A percentile compares a stretch with the other conserved stretches of the same genome.
Evolutionary conservation across 2,329 filamentous ascomycete genomes (phyloP).

Genomic region (Sporothrix brunneoviolacea): DNA sequence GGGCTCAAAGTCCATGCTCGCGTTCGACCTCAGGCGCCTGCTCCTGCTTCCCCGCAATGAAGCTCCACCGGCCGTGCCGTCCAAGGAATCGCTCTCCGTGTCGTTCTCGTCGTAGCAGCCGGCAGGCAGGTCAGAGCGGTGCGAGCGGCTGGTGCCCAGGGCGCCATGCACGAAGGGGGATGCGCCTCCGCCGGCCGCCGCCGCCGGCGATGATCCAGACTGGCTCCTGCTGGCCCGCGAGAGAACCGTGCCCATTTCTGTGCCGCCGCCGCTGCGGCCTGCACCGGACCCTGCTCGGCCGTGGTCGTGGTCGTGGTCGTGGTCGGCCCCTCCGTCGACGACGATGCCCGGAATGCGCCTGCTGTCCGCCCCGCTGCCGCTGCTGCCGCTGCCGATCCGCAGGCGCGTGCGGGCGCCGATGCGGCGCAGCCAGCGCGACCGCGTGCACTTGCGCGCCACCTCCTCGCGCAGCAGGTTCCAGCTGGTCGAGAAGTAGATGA

Average conservation of each 20-base stretch:
- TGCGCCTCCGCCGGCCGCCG: not conserved
- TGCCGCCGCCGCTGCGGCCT: not conserved
- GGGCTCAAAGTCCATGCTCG: too few relatives aligned
- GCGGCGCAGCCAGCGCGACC: constrained; percentile 12
- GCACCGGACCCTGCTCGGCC: not conserved
- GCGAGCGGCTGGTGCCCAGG: not conserved
- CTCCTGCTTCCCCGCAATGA: not conserved
- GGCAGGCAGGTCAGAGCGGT: not conserved
- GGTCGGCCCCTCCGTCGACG: not conserved
- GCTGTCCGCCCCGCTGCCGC: not conserved
- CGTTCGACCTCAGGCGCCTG: not conserved
- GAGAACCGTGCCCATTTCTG: not conserved
- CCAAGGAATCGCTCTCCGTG: constrained; percentile 6
- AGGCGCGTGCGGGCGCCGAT: not conserved
- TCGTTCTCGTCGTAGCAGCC: constrained; percentile 2
- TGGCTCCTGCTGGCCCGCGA: not conserved
- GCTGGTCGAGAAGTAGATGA: constrained; percentile 68
- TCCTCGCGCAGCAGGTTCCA: constrained; percentile 32
- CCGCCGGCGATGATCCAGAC: too few relatives aligned
- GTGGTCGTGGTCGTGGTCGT: too few relatives aligned
- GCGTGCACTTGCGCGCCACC: constrained; percentile 6
- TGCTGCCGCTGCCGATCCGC: not conserved
- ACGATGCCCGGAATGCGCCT: not conserved
- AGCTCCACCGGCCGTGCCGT: not conserved
- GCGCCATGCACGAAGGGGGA: not conserved